Conservation (phyloP, 2,329 filamentous ascomycete species). For the Raffaelea ambrosiae region DNA sequence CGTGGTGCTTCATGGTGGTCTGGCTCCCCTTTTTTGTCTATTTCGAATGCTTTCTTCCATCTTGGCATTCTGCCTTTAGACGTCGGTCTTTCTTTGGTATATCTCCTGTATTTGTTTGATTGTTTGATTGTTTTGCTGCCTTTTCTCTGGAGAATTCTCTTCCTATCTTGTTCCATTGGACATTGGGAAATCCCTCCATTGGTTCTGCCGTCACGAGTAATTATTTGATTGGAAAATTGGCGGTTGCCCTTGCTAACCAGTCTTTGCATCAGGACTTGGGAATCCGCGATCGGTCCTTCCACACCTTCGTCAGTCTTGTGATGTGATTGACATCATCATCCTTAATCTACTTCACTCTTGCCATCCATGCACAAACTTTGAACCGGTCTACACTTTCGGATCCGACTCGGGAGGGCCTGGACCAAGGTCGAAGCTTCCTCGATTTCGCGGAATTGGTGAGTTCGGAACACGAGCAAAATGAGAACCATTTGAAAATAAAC, state of each 20-base stretch:
- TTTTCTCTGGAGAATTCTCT: too few relatives aligned
- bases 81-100: too few relatives aligned
- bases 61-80: too few relatives aligned
- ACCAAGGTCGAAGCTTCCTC: neutral
- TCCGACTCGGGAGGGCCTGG: neutral
- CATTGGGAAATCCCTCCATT: too few relatives aligned
- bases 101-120: too few relatives aligned
- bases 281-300: neutral
- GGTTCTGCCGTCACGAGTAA: too few relatives aligned
- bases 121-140: too few relatives aligned
- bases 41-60: neutral
- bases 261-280: neutral
- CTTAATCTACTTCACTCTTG: neutral
- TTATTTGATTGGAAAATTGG: neutral
- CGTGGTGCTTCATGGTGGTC: neutral
- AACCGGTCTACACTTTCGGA: neutral
- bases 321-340: neutral
- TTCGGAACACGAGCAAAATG: too few relatives aligned
- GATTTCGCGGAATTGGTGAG: neutral
- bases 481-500: too few relatives aligned
- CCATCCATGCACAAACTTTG: neutral
- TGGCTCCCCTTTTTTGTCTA: too few relatives aligned
- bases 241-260: neutral
- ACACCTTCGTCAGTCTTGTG: neutral
- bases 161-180: too few relatives aligned